Conservation (phyloP, 768 basidiomycete genomes). For the Mycena floridula region DNA sequence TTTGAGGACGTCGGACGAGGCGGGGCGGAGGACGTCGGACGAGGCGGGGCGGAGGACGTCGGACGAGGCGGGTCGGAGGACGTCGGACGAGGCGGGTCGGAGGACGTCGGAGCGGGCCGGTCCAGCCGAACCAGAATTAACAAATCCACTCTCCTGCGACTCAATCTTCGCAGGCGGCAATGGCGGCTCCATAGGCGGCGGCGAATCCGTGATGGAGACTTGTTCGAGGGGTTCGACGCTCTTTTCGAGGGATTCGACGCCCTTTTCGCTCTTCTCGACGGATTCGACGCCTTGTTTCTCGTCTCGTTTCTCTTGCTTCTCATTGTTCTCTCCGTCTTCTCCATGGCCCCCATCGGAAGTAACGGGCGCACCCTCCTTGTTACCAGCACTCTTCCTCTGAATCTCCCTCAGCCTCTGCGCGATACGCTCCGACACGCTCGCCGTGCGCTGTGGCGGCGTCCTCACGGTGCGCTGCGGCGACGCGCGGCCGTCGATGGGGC, state of each 20-base stretch:
- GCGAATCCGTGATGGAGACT: slow-evolving; percentile 39
- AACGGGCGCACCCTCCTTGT: slow-evolving; percentile 25
- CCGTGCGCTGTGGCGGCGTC: slow-evolving; percentile 52
- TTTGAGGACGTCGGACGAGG: slow-evolving; percentile 49
- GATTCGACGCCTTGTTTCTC: not conserved
- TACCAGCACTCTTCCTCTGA: slow-evolving; percentile 43
- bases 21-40: slow-evolving; percentile 25
- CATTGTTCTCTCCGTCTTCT: not conserved
- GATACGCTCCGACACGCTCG: slow-evolving; percentile 85
- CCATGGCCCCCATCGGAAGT: slow-evolving; percentile 15
- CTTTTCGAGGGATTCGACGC: slow-evolving; percentile 75
- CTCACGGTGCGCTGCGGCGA: too few relatives aligned
- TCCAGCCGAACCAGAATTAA: too few relatives aligned
- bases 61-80: slow-evolving; percentile 34
- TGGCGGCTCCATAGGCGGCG: slow-evolving; percentile 59
- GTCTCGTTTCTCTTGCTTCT: too few relatives aligned
- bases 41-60: slow-evolving; percentile 33
- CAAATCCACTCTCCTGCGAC: too few relatives aligned
- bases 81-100: slow-evolving; percentile 9
- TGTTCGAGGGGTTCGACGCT: slow-evolving; percentile 38
- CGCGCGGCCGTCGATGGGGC: slow-evolving; percentile 45
- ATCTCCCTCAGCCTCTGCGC: slow-evolving; percentile 77
- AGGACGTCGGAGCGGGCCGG: slow-evolving; percentile 44
- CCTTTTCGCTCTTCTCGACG: slow-evolving; percentile 72
- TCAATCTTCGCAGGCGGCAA: slow-evolving; percentile 32